Percentiles rank a stretch among this genome's conserved stretches.
Evolutionary conservation across 495 filamentous ascomycete genomes (phyloP).

Genomic region (Penicillium salamii): DNA sequence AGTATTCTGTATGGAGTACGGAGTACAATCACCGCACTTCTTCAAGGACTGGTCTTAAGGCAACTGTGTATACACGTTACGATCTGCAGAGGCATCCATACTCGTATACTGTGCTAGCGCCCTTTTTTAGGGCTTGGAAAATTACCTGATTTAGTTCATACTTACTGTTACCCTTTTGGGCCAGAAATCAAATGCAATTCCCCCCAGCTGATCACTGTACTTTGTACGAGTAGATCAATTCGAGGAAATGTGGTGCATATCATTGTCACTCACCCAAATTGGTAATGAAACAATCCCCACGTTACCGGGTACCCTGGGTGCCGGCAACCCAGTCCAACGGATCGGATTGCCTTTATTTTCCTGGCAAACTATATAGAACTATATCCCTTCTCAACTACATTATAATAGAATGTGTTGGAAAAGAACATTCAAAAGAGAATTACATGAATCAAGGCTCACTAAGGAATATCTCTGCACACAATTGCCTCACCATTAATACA

Average conservation of each 20-base stretch:
- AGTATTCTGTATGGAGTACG: no score
- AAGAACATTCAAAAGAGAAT: no score
- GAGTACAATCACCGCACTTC: no score
- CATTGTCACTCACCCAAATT: conserved; percentile 4
- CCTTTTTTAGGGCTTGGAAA: background rate
- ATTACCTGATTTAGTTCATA: background rate
- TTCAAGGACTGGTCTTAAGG: background rate
- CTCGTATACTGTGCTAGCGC: background rate
- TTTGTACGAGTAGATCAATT: no score
- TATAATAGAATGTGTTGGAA: no score
- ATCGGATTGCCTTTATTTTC: conserved; percentile 16
- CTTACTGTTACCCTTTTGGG: background rate
- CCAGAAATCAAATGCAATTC: no score
- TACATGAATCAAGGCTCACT: no score
- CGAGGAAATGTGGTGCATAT: background rate
- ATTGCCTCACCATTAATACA: no score
- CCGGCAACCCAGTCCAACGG: conserved; percentile 22
- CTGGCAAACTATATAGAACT: background rate
- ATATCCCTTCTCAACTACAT: background rate
- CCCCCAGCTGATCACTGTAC: no score
- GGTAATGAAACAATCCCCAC: conserved; percentile 7
- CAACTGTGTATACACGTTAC: background rate
- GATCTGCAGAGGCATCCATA: background rate
- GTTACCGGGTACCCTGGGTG: conserved; percentile 14
- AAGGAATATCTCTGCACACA: no score